Conservation (phyloP, 1,284 basidiomycete species). For the Ustilago nuda region DNA sequence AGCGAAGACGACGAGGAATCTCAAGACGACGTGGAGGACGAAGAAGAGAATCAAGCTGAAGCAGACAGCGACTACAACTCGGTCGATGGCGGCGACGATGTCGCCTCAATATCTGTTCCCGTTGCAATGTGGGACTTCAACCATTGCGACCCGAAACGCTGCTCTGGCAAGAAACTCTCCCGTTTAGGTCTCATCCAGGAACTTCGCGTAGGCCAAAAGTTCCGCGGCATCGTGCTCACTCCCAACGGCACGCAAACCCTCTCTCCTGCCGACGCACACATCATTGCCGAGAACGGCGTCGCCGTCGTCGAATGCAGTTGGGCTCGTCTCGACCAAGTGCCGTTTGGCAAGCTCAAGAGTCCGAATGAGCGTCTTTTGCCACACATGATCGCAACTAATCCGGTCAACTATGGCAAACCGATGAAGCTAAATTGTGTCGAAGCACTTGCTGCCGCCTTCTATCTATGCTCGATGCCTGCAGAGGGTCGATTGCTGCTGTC, state of each 20-base stretch:
- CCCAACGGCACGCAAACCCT: constrained; percentile 86
- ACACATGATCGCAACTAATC: constrained; percentile 66
- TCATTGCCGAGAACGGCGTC: constrained; percentile 80
- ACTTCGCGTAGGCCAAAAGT: constrained; percentile 85
- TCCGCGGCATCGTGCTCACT: constrained; percentile 92
- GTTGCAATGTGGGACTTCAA: constrained; percentile 79
- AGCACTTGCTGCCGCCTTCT: constrained; percentile 65
- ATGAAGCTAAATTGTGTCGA: constrained; percentile 68
- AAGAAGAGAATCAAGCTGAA: constrained; percentile 25
- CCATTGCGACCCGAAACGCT: constrained; percentile 93
- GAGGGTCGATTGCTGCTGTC: constrained; percentile 56
- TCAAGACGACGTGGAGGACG: constrained; percentile 11
- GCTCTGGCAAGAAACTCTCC: constrained; percentile 92
- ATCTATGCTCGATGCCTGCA: constrained; percentile 52
- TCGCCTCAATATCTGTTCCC: constrained; percentile 50
- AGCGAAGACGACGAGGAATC: constrained; percentile 13
- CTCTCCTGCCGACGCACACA: constrained; percentile 85
- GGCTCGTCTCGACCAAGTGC: constrained; percentile 93
- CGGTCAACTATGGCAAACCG: constrained; percentile 67
- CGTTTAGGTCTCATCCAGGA: constrained; percentile 86
- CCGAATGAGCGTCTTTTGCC: constrained; percentile 83
- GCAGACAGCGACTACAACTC: constrained; percentile 39
- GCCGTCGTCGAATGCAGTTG: constrained; percentile 98
- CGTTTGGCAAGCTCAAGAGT: constrained; percentile 90
- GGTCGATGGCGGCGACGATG: constrained; percentile 44